phyloP scores from a whole-genome alignment of 2,329 filamentous ascomycete genomes.

The Pseudogymnoascus sp. region DNA sequence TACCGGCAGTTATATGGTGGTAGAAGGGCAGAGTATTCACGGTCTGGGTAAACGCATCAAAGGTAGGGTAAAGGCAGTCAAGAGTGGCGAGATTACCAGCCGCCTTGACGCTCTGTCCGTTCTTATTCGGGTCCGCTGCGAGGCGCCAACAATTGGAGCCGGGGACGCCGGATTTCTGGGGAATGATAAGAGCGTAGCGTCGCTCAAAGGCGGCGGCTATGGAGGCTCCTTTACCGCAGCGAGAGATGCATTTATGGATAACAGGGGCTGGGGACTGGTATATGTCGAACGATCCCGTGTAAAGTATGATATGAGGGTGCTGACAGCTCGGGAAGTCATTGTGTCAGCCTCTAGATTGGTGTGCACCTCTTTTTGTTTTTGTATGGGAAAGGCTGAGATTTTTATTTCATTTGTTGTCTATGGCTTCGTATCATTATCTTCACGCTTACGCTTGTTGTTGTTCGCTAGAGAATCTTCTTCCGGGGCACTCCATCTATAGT shows the following conservation, averaged over 20 bases:
- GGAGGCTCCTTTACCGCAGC: too few species aligned
- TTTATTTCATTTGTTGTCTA: neutral
- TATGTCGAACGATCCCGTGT: neutral
- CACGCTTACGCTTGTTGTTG: conserved; percentile 3
- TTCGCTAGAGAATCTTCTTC: neutral
- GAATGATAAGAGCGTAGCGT: too few species aligned
- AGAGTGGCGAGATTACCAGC: too few species aligned
- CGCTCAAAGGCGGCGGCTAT: too few species aligned
- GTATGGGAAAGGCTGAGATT: neutral
- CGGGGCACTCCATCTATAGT: conserved; percentile 1
- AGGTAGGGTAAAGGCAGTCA: too few species aligned
- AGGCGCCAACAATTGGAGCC: too few species aligned
- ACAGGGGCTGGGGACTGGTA: neutral
- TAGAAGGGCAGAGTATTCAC: too few species aligned
- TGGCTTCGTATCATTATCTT: neutral
- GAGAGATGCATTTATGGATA: neutral
- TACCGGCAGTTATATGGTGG: too few species aligned
- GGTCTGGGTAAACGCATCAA: too few species aligned
- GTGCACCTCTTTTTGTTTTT: neutral
- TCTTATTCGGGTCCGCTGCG: too few species aligned
- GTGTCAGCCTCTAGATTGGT: neutral
- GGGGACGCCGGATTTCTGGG: too few species aligned
- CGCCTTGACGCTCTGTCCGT: too few species aligned
- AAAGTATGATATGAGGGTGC: neutral
- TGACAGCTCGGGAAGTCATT: neutral